Evolutionary conservation across 257 asterid species (phyloP).

Genomic region (Apocynum venetum): DNA sequence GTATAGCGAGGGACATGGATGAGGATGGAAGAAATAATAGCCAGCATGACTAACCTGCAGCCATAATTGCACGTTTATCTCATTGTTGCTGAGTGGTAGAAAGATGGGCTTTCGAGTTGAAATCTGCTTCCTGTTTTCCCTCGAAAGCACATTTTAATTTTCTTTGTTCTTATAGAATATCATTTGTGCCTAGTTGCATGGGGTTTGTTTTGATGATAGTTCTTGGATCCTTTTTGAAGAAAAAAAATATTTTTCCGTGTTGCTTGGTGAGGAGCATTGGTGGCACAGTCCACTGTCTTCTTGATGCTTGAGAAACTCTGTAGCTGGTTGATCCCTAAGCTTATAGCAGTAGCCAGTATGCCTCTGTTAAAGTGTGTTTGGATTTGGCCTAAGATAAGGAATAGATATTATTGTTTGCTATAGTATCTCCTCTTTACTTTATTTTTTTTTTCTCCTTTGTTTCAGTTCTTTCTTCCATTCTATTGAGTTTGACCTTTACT

Average conservation of each 20-base stretch:
- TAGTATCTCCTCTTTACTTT: neutral
- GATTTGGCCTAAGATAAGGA: neutral
- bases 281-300: neutral
- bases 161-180: neutral
- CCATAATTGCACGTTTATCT: neutral
- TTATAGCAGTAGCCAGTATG: neutral
- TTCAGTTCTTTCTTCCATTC: neutral
- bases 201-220: neutral
- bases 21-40: neutral
- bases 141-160: neutral
- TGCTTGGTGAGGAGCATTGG: neutral
- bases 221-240: neutral
- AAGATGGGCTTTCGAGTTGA: neutral
- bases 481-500: neutral
- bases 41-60: neutral
- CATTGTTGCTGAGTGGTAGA: neutral
- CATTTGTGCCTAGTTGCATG: no score
- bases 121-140: neutral
- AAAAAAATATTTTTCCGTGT: neutral
- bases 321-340: neutral
- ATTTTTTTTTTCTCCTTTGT: neutral
- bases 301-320: neutral
- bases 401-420: neutral
- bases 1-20: neutral
- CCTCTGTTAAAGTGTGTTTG: neutral